Base-by-base conservation (phyloP, 345 rosid genomes). In the Populus alba region DNA sequence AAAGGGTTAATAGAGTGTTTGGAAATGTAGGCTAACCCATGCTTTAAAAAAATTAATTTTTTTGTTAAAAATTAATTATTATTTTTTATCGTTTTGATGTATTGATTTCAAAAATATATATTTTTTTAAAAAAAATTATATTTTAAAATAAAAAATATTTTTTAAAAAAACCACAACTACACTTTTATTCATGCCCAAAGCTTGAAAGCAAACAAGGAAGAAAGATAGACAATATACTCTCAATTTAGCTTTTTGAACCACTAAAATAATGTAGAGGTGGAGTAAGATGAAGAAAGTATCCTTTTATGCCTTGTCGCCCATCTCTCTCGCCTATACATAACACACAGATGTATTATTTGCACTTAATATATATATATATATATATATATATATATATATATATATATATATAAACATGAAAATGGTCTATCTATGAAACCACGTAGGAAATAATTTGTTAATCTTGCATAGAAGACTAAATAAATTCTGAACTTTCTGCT, bases 261-360 rank as follows among this genome's bases (percentile, higher is more conserved):
- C 86, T 80, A 77, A 76, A 82, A 76, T 66, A 86, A 67, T 76
- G 75, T 57, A 45, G 78, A 68, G 83, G 65, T 75, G 76, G 81
- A 69, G 75, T 75, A 80, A 55, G 81, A 68, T 79, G 84, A 23
- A 75, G 72, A 70, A 79, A 82, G 85, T 81, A 70, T 82, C 68
- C 18, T 38, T 70, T 38, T 70, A 74, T 68, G 87, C 89, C 70
- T 80, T 86, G 91, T 89, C 90, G 88, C 90, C 92, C 91, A 88
- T 83, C 70, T 74, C 81, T 67, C 23, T 57, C 65, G 7, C n/a
- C 51, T 7, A 39, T 70, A 25, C 17, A 75, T 35, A 29, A 8
- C 35, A 11, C 43, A 22, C 63, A 13, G 23, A 23, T 23, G 61
- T 7, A 59, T n/a, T 55, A 35, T 22, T 13, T 41, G 29, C 61